Base-by-base conservation (phyloP, 2,329 filamentous ascomycete genomes). In the Verticillium alfalfae region DNA sequence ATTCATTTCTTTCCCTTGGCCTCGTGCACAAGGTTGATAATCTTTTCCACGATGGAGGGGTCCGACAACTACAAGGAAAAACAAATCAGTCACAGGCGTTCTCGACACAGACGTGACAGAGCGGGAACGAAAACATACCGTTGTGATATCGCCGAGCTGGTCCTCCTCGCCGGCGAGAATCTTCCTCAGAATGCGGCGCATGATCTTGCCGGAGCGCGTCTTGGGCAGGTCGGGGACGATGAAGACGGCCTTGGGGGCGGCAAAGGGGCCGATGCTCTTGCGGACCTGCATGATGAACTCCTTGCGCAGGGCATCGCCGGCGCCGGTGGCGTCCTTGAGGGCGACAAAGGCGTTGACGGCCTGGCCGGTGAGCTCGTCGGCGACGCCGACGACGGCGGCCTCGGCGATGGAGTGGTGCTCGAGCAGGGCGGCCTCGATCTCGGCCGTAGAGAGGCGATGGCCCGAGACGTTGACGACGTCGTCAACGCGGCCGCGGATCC, bases 401-500 rank as follows among this genome's bases (percentile, higher is more conserved):
- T 99, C 95, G 61, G 92, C 95, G 63, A 99, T 91, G 16, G 89
- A 81, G 70, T 88, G 84, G 76, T 98, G 93, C 82, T 98, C 94
- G 67, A 99, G 89, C 57, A 99, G 87, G 18, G 95, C 95, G 34
- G 95, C 95, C 79, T 99, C 95, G 67, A 99, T 99, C 78, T 99
- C 95, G 39, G 95, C 94, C 10, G 95, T 99, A 16, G 94, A 98
- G 65, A 99, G 84, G 75, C 95, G 90, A 78, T 99, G 95, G 34
- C 95, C 95, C 69, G 91, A 95, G 65, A 99, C 95, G 77, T 99
- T 99, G 76, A 99, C 94, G 54, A 99, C 95, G 71, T 99, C 95
- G 73, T 99, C 95, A 60, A 99, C 95, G 76, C 95, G 93, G 67
- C 95, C 95, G 65, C 95, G 92, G 75, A 99, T 99, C 95, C 95